A percentile compares a stretch with the other conserved stretches of the same genome.
phyloP scores from a whole-genome alignment of 2,329 filamentous ascomycete genomes.

The Botrytis deweyae region DNA sequence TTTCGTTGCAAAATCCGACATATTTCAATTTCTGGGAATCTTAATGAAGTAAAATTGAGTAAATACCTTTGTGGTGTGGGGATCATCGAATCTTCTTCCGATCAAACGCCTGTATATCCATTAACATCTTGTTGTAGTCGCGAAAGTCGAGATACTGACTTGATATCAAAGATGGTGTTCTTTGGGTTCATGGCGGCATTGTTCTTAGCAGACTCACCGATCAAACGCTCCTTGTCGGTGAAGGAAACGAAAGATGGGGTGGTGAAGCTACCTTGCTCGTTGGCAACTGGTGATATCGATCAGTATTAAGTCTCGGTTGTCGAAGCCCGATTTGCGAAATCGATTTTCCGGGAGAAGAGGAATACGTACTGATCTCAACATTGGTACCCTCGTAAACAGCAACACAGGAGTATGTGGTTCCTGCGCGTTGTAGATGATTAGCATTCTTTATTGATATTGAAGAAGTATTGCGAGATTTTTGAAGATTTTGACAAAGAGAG shows the following conservation, averaged over 20 bases:
- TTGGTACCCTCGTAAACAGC: constrained; percentile 99
- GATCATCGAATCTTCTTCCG: constrained; percentile 91
- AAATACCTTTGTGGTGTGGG: constrained; percentile 87
- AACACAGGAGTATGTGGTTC: constrained; percentile 99
- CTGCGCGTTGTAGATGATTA: constrained; percentile 49
- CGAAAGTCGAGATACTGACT: constrained; percentile 58
- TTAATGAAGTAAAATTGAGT: neutral
- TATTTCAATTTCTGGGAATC: neutral
- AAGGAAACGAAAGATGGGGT: constrained; percentile 99
- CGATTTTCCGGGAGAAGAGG: neutral
- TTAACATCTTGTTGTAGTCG: constrained; percentile 23
- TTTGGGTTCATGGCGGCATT: constrained; percentile 98
- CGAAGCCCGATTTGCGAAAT: constrained; percentile 1
- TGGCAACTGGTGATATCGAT: constrained; percentile 60
- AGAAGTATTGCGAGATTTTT: neutral
- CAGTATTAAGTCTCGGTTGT: constrained; percentile 1
- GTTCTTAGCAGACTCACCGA: constrained; percentile 99
- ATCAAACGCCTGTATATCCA: constrained; percentile 76
- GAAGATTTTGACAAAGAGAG: constrained; percentile 8
- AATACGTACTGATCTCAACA: constrained; percentile 74
- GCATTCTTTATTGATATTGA: constrained; percentile 19
- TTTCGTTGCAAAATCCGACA: neutral
- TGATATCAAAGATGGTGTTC: constrained; percentile 99
- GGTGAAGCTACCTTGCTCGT: constrained; percentile 99
- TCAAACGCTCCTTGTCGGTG: constrained; percentile 97